phyloP scores from a whole-genome alignment of 176 grass and related monocot genomes.

The Zizania latifolia region DNA sequence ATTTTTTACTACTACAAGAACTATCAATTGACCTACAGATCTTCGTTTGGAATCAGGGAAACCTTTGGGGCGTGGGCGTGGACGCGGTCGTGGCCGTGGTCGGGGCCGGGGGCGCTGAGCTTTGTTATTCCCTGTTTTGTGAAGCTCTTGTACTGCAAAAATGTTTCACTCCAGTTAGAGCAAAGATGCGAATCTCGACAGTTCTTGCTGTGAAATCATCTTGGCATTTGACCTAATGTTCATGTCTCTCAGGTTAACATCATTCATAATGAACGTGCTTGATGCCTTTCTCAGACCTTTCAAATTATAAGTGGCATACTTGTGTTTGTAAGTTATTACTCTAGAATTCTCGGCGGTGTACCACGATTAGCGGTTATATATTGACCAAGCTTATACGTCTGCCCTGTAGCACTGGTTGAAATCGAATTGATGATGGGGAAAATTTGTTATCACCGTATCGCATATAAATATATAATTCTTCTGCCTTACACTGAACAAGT shows the following conservation, averaged over 20 bases:
- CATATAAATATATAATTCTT: too few relatives aligned
- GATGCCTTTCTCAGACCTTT: constrained; percentile 1
- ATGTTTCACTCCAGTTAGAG: constrained; percentile 20
- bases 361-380: too few relatives aligned
- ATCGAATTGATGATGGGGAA: too few relatives aligned
- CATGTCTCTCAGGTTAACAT: constrained; percentile 1
- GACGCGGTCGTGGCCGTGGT: constrained; percentile 72
- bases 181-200: constrained; percentile 9
- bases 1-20: neutral
- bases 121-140: neutral
- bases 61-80: constrained; percentile 70
- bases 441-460: too few relatives aligned
- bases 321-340: constrained; percentile 12
- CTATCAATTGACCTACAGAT: neutral
- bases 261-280: neutral
- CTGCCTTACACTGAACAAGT: neutral
- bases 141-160: constrained; percentile 17
- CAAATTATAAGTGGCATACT: constrained; percentile 1
- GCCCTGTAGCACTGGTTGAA: too few relatives aligned
- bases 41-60: constrained; percentile 43
- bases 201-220: constrained; percentile 26
- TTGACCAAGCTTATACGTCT: too few relatives aligned
- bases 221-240: constrained; percentile 12
- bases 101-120: constrained; percentile 61
- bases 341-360: too few relatives aligned